These are phyloP conservation scores for Coniochaeta sp. DNA, from an alignment of 2,329 filamentous ascomycete genomes.

Conservation along the genomic window DNA sequence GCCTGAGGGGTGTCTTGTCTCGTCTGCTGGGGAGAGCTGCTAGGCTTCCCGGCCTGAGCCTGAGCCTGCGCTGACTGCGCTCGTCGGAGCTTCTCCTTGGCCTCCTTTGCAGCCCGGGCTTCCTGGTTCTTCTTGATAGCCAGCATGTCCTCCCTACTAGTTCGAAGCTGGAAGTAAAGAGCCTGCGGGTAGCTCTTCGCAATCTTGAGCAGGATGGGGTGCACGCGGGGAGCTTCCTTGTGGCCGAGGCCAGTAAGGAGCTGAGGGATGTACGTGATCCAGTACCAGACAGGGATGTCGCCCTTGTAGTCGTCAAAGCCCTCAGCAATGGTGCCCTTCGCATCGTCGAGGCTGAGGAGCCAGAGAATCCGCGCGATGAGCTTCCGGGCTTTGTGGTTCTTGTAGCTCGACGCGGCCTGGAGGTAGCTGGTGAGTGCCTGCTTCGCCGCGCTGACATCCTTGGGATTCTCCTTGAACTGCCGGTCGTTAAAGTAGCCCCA, in stretches of 20 bases:
- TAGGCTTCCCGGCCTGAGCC: constrained; percentile 33
- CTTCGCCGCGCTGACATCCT: constrained; percentile 74
- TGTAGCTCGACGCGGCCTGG: constrained; percentile 92
- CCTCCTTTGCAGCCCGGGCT: constrained; percentile 28
- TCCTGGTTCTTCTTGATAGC: constrained; percentile 86
- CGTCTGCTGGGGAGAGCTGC: constrained; percentile 38
- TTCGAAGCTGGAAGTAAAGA: constrained; percentile 90
- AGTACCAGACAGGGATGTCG: constrained; percentile 97
- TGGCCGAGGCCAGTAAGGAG: constrained; percentile 85
- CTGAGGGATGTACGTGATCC: constrained; percentile 98
- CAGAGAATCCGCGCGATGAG: constrained; percentile 88
- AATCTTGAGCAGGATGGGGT: constrained; percentile 83
- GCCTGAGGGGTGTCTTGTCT: constrained; percentile 42
- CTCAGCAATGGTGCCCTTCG: constrained; percentile 71
- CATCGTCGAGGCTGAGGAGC: constrained; percentile 89
- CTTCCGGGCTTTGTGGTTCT: constrained; percentile 93
- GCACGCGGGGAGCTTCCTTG: constrained; percentile 82
- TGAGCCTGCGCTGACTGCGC: constrained; percentile 38
- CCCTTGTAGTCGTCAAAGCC: constrained; percentile 97
- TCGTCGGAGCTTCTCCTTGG: constrained; percentile 54
- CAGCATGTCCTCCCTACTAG: constrained; percentile 88
- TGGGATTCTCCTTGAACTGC: constrained; percentile 86
- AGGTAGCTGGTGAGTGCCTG: constrained; percentile 95
- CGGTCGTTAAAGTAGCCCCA: constrained; percentile 98
- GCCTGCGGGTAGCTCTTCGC: constrained; percentile 94